phyloP scores from a whole-genome alignment of 768 basidiomycete genomes.

The Termitomyces eurrhizus region DNA sequence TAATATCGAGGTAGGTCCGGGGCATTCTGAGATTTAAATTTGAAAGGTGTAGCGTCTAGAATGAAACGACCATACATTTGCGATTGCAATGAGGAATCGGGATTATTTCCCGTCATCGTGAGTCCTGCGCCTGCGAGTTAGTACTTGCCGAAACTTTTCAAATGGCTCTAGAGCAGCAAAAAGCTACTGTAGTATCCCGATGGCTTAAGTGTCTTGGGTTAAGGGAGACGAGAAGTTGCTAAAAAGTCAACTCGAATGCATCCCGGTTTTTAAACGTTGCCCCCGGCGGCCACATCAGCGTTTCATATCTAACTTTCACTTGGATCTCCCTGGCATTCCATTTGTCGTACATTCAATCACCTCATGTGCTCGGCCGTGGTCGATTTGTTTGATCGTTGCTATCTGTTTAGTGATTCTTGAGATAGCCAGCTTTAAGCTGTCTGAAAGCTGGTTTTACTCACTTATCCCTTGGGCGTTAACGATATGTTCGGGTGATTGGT shows the following conservation, averaged over 20 bases:
- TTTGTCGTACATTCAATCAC: neutral
- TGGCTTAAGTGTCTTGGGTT: neutral
- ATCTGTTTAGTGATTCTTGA: neutral
- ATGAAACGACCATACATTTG: slow-evolving; percentile 12
- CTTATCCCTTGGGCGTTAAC: neutral
- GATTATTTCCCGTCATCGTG: slow-evolving; percentile 2
- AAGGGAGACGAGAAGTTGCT: neutral
- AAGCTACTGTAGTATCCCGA: neutral
- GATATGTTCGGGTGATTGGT: neutral
- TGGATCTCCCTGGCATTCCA: too few relatives aligned
- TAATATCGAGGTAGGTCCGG: slow-evolving; percentile 12
- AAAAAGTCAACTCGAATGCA: neutral
- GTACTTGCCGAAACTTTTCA: neutral
- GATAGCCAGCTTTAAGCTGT: neutral
- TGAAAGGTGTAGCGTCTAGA: neutral
- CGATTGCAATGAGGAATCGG: slow-evolving; percentile 8
- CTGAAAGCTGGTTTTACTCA: too few relatives aligned
- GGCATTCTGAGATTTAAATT: slow-evolving; percentile 8
- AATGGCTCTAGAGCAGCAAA: neutral
- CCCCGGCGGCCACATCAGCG: neutral
- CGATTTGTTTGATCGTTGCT: neutral
- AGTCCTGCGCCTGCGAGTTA: neutral
- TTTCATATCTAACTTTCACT: neutral
- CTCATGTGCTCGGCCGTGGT: too few relatives aligned
- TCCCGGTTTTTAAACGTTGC: neutral